Base-by-base conservation (phyloP, 2,329 filamentous ascomycete species). In the Dothidotthia symphoricarpi region DNA sequence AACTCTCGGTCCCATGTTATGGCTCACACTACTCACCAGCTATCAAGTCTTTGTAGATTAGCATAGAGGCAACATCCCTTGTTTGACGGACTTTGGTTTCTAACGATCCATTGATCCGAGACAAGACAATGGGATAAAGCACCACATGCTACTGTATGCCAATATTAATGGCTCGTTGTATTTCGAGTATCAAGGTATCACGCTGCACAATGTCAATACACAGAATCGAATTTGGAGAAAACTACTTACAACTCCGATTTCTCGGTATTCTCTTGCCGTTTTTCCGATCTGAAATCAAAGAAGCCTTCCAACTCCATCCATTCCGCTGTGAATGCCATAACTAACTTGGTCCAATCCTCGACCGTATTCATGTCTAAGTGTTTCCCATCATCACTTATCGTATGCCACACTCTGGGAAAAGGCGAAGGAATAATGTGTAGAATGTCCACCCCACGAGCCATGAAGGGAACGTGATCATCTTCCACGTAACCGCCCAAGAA, bases 401-500 rank as follows among this genome's bases (percentile, higher is more conserved):
- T 83, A 67, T 98, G 93, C 93, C 93, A 98, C 2, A 94, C 85
- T 0, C 53, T 39, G 1, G 91, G 90, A 60, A 97, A 97, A 0
- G 85, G 84, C 1, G 75, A 75, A 0, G 91, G 89, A 40, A 98
- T 97, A 22, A 98, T 69, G 66, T 98, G 93, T 36, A 98, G 66
- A n/a, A 97, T 78, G 22, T 95, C 85, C 0, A 98, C 91, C 2
- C 93, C 93, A 16, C 89, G 80, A 25, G 74, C 74, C 78, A 97
- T 82, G 60, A 98, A 98, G 0, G 93, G 93, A 5, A 96, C 69
- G 61, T 98, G 93, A 58, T 98, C 93, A 62, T 98, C 93, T 54
- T 84, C 75, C n/a, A 95, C 80, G 34, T 69, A 51, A 67, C 80
- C 31, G 67, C 75, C 41, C 64, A 61, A 69, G 56, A 86, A 76